Evolutionary conservation across 805 yeast species (phyloP).

Genomic region (Candida ipomoeae): DNA sequence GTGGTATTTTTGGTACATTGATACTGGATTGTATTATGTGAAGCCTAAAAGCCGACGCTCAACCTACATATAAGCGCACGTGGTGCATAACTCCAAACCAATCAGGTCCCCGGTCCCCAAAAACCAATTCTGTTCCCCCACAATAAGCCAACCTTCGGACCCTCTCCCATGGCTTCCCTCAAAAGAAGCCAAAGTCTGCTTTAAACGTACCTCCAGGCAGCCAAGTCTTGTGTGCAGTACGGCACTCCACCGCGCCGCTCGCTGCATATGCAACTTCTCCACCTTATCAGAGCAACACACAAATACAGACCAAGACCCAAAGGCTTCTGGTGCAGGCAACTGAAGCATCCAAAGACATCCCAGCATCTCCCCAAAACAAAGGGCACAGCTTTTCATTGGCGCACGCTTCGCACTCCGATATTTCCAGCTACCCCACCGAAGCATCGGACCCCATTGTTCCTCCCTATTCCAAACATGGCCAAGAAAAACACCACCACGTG

Average conservation of each 20-base stretch:
- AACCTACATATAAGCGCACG: too few relatives aligned
- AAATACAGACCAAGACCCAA: not conserved
- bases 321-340: not conserved
- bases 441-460: too few relatives aligned
- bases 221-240: not conserved
- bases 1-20: too few relatives aligned
- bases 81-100: too few relatives aligned
- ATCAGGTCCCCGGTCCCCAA: too few relatives aligned
- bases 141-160: too few relatives aligned
- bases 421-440: not conserved
- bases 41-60: too few relatives aligned
- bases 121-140: too few relatives aligned
- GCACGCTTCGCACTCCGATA: too few relatives aligned
- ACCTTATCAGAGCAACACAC: not conserved
- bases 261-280: constrained; percentile 3
- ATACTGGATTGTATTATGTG: too few relatives aligned
- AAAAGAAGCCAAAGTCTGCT: not conserved
- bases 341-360: not conserved
- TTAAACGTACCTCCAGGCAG: not conserved
- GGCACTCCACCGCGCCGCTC: not conserved
- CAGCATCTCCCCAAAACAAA: not conserved
- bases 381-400: not conserved
- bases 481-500: not conserved
- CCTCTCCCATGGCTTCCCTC: too few relatives aligned
- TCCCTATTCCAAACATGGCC: not conserved